Conservation (phyloP, 495 filamentous ascomycete genomes). For the Lasiosphaeria ovina region DNA sequence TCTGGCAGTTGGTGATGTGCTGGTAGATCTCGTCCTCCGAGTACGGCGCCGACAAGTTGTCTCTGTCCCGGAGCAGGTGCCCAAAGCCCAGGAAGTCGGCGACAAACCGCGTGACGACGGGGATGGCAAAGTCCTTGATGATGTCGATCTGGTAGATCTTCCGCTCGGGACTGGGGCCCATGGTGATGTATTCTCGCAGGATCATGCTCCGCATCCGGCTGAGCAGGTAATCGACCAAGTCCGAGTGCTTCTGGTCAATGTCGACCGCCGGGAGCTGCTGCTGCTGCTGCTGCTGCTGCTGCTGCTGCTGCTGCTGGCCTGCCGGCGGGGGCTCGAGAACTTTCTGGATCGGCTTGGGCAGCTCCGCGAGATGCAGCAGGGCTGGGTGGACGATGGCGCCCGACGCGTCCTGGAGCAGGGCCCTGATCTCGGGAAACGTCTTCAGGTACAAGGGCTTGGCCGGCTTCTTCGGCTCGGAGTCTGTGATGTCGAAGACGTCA, state of each 20-base stretch:
- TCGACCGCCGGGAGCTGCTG: background rate
- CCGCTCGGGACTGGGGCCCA: background rate
- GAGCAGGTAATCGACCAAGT: slow-evolving; percentile 12
- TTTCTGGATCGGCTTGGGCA: slow-evolving; percentile 7
- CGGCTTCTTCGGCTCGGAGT: slow-evolving; percentile 44
- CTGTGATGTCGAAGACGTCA: background rate
- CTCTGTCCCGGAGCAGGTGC: slow-evolving; percentile 6
- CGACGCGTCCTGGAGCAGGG: background rate
- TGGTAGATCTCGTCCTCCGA: slow-evolving; percentile 23
- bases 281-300: no score
- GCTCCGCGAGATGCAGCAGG: slow-evolving; percentile 8
- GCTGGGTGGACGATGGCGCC: slow-evolving; percentile 8
- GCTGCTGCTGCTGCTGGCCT: background rate
- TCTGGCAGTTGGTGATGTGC: slow-evolving; percentile 24
- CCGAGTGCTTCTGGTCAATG: slow-evolving; percentile 1
- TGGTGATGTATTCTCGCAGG: slow-evolving; percentile 14
- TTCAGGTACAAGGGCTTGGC: slow-evolving; percentile 1
- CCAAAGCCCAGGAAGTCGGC: slow-evolving; percentile 24
- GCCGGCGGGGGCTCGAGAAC: slow-evolving; percentile 3
- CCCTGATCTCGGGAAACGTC: slow-evolving; percentile 1
- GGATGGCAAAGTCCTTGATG: slow-evolving; percentile 22
- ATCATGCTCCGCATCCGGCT: slow-evolving; percentile 12
- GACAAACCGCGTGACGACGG: slow-evolving; percentile 17
- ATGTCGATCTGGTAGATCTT: slow-evolving; percentile 19
- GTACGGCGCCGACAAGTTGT: slow-evolving; percentile 6